Evolutionary conservation across 2,329 filamentous ascomycete species (phyloP), one percentile per base, ranked within the genome.

Genomic region (Dichotomopilus funicola): DNA sequence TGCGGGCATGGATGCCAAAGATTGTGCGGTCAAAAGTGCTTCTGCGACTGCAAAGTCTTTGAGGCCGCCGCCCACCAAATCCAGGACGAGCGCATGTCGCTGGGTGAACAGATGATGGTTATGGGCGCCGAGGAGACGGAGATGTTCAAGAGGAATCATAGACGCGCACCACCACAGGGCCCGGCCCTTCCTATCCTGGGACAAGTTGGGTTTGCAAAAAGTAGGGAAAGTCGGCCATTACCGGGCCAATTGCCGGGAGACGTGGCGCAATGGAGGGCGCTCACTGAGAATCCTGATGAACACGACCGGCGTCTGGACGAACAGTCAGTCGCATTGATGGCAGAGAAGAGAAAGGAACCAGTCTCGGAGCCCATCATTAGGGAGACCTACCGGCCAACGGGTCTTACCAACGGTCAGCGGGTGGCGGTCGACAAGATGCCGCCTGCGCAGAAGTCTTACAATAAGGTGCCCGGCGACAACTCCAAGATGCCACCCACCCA

Each of bases 1-100:
- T 66, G 65, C 43, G 62, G 64, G 0, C 64, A 67, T 44, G 61
- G 58, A 5, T 66, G 66, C 37, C 52, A 62, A 9, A 58, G 48
- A 4, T 48, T 41, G 6, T 67, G 66, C 51, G 59, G 61, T 4
- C 52, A 62, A 35, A 11, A 41, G 2, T 65, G 63, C 34, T 55
- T 40, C 11, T 64, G 61, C 49, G 56, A 59, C 12, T 65, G 63
- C 48, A 33, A 37, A 11, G 11, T 1, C 13, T 63, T 57, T 53
- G 34, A 47, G 34, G 49, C 49, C 2, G 19, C 38, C 1, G 10
- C 4, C 13, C 33, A 45, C 0, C 41, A 38, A 12, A 6, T 37
- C 1, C 53, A 55, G 13, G 41, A 13, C 9, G 34, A 43, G 6
- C 49, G 6, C 27, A 27, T 53, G 41, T 36, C 53, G 5, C n/a